These are phyloP conservation scores for Lachnellula willkommii DNA, from an alignment of 2,329 filamentous ascomycete species.

Conservation along the genomic window DNA sequence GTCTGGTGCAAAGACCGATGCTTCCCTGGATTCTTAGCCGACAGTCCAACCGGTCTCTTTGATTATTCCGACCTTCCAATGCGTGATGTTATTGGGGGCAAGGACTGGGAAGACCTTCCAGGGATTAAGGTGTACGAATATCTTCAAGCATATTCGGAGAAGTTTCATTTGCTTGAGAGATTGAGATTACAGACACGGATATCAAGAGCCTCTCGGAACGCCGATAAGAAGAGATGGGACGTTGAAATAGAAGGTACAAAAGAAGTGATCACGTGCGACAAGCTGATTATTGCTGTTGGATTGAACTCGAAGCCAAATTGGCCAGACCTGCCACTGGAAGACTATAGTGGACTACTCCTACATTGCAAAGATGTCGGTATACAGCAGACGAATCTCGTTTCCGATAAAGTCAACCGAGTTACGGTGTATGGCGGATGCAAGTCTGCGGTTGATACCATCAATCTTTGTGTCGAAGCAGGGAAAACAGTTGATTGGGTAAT, in stretches of 20 bases:
- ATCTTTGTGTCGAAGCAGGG: slow-evolving; percentile 4
- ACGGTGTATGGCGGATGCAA: slow-evolving; percentile 13
- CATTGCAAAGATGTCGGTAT: slow-evolving; percentile 9
- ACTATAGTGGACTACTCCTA: neutral
- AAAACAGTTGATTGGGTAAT: slow-evolving; percentile 17
- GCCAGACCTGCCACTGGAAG: slow-evolving; percentile 6
- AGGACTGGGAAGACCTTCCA: slow-evolving; percentile 12
- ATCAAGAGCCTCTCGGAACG: slow-evolving; percentile 4
- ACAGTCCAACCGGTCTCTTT: slow-evolving; percentile 10
- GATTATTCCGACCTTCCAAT: slow-evolving; percentile 15
- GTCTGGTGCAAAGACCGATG: slow-evolving; percentile 10
- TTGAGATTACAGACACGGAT: slow-evolving; percentile 5
- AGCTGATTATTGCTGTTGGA: slow-evolving; percentile 12
- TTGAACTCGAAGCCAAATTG: slow-evolving; percentile 11
- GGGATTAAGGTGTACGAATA: slow-evolving; percentile 8
- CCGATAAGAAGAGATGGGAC: slow-evolving; percentile 5
- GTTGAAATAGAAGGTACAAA: slow-evolving; percentile 1
- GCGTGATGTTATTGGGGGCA: slow-evolving; percentile 7
- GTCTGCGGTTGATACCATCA: slow-evolving; percentile 11
- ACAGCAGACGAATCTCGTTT: slow-evolving; percentile 2
- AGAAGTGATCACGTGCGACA: slow-evolving; percentile 9
- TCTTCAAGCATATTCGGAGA: slow-evolving; percentile 10
- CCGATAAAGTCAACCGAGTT: slow-evolving; percentile 5
- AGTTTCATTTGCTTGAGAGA: slow-evolving; percentile 7
- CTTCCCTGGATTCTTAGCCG: slow-evolving; percentile 7